A percentile compares a stretch with the other conserved stretches of the same genome.
These are phyloP conservation scores for Ascochyta fabae DNA, from an alignment of 2,329 filamentous ascomycete species.

Conservation along the genomic window DNA sequence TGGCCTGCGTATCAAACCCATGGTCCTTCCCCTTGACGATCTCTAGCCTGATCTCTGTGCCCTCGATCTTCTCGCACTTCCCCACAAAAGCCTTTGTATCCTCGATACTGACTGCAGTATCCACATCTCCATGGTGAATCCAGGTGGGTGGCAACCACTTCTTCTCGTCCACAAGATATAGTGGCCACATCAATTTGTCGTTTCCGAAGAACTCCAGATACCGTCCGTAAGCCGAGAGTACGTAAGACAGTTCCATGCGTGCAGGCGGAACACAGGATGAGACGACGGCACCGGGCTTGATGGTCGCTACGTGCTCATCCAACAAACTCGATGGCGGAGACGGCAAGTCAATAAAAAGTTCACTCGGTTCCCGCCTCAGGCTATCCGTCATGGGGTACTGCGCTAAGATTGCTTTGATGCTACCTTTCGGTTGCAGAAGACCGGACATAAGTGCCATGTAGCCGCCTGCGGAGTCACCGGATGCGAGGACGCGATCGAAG, in stretches of 20 bases:
- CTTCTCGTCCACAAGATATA: constrained; percentile 33
- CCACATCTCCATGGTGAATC: constrained; percentile 41
- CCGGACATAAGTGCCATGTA: constrained; percentile 47
- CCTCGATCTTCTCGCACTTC: constrained; percentile 27
- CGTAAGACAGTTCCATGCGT: constrained; percentile 24
- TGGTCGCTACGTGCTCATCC: constrained; percentile 28
- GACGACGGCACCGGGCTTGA: constrained; percentile 28
- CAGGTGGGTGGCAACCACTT: constrained; percentile 36
- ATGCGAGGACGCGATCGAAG: constrained; percentile 34
- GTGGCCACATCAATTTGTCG: constrained; percentile 34
- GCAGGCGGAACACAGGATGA: constrained; percentile 28
- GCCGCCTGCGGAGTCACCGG: constrained; percentile 50
- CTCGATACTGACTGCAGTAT: constrained; percentile 36
- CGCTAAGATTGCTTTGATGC: constrained; percentile 32
- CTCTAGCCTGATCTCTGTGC: constrained; percentile 28
- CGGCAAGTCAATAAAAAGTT: constrained; percentile 5
- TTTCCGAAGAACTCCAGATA: constrained; percentile 39
- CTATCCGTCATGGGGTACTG: constrained; percentile 42
- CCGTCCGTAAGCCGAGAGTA: constrained; percentile 27
- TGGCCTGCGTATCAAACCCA: constrained; percentile 39
- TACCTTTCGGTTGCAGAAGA: constrained; percentile 25
- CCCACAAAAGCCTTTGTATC: constrained; percentile 36
- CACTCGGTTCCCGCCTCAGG: constrained; percentile 6
- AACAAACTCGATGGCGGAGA: constrained; percentile 23
- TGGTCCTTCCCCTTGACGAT: constrained; percentile 33